Evolutionary conservation across 768 basidiomycete genomes (phyloP).

Genomic region (Lactarius hatsudake): DNA sequence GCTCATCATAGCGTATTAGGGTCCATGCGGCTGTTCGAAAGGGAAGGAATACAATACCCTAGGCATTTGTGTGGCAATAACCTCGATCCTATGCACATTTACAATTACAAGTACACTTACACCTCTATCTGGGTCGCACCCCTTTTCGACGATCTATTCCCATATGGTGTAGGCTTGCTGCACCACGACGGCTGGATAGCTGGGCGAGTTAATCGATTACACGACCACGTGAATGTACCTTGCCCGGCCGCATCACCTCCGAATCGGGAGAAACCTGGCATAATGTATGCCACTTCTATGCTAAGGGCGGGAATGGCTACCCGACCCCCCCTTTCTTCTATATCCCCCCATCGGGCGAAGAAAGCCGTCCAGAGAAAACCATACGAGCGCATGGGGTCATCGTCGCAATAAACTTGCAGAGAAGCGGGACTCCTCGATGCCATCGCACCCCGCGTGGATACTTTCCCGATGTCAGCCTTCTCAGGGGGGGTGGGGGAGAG

Average conservation of each 20-base stretch:
- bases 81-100: not conserved
- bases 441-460: not conserved
- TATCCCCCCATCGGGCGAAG: not conserved
- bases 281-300: constrained; percentile 1
- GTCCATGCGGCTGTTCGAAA: not conserved
- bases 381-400: not conserved
- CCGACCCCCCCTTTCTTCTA: not conserved
- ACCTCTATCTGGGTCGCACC: not conserved
- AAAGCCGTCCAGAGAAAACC: not conserved
- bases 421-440: not conserved
- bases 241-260: not conserved
- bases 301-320: not conserved
- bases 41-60: too few species aligned
- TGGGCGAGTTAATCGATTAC: not conserved
- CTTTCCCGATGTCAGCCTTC: not conserved
- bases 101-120: not conserved
- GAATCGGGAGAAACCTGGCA: not conserved
- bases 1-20: not conserved
- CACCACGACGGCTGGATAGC: not conserved
- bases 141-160: not conserved
- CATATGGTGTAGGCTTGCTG: not conserved
- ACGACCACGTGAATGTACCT: not conserved
- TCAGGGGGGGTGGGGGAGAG: not conserved
- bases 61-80: not conserved
- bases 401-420: not conserved